phyloP scores from a whole-genome alignment of 2,329 filamentous ascomycete species.

The Phialophora tarda region DNA sequence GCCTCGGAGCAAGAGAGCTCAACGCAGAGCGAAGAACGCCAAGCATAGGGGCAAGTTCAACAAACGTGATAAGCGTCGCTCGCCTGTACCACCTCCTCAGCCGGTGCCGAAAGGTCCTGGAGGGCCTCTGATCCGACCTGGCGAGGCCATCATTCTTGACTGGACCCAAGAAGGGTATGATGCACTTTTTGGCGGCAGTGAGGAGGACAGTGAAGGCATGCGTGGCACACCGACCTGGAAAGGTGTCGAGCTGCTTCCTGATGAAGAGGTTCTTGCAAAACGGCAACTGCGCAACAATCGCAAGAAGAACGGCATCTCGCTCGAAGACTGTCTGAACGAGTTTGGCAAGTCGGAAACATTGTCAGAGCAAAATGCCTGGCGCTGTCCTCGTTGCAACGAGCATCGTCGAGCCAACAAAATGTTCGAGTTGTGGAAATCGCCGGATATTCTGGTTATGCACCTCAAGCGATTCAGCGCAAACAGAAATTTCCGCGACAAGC shows the following conservation, averaged over 20 bases:
- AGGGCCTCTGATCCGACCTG: slow-evolving; percentile 68
- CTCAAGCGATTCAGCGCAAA: slow-evolving; percentile 93
- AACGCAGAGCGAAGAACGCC: slow-evolving; percentile 44
- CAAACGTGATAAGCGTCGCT: slow-evolving; percentile 31
- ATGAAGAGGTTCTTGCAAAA: slow-evolving; percentile 69
- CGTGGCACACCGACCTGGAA: slow-evolving; percentile 66
- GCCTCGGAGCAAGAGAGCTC: slow-evolving; percentile 29
- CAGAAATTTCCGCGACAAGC: slow-evolving; percentile 82
- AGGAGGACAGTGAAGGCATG: slow-evolving; percentile 54
- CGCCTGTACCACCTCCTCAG: slow-evolving; percentile 30
- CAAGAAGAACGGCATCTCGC: slow-evolving; percentile 74
- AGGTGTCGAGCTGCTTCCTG: slow-evolving; percentile 57
- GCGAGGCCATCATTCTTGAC: slow-evolving; percentile 85
- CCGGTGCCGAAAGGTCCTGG: slow-evolving; percentile 47
- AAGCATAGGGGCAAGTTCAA: slow-evolving; percentile 46
- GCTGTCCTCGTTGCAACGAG: slow-evolving; percentile 94
- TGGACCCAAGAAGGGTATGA: slow-evolving; percentile 77
- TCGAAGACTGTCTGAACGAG: slow-evolving; percentile 91
- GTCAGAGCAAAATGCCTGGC: slow-evolving; percentile 96
- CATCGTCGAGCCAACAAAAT: slow-evolving; percentile 92
- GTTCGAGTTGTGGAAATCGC: slow-evolving; percentile 94
- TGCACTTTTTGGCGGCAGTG: slow-evolving; percentile 64
- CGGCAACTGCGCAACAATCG: slow-evolving; percentile 68
- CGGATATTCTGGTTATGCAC: slow-evolving; percentile 93
- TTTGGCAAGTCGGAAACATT: slow-evolving; percentile 93